Evolutionary conservation across 2,329 filamentous ascomycete species (phyloP).

Genomic region (Xylaria sp.): DNA sequence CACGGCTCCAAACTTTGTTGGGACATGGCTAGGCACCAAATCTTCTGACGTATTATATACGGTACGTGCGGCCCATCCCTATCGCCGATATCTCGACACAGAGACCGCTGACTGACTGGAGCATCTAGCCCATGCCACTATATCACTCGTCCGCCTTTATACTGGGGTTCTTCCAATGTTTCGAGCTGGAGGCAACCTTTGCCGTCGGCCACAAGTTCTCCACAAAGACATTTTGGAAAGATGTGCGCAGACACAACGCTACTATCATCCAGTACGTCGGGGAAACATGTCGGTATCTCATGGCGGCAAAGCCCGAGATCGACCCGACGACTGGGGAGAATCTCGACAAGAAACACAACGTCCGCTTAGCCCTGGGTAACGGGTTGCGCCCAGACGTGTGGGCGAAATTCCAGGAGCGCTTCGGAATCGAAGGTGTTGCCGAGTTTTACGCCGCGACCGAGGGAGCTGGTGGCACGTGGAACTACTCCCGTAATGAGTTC

Average conservation of each 20-base stretch:
- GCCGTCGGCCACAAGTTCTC: constrained; percentile 82
- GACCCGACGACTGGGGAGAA: constrained; percentile 72
- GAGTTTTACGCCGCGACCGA: constrained; percentile 88
- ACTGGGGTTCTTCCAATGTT: constrained; percentile 71
- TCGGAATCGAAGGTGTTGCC: constrained; percentile 75
- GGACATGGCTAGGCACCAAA: constrained; percentile 66
- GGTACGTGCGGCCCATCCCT: constrained; percentile 54
- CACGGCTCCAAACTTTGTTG: constrained; percentile 62
- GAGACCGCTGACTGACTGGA: constrained; percentile 12
- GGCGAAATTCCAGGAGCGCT: constrained; percentile 83
- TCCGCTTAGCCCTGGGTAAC: constrained; percentile 84
- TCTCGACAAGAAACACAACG: constrained; percentile 76
- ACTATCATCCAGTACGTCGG: constrained; percentile 89
- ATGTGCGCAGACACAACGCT: constrained; percentile 74
- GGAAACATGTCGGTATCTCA: constrained; percentile 84
- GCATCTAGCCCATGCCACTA: constrained; percentile 80
- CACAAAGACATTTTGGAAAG: constrained; percentile 78
- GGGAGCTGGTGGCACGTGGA: constrained; percentile 75
- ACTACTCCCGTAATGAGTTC: constrained; percentile 77
- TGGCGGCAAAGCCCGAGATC: constrained; percentile 70
- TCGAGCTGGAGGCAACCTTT: constrained; percentile 71
- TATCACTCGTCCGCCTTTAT: constrained; percentile 85
- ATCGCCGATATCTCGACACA: not conserved
- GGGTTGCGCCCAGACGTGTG: constrained; percentile 87
- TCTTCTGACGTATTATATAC: constrained; percentile 78